Evolutionary conservation across 768 basidiomycete genomes (phyloP).

Genomic region (Leccinum sublutescens): DNA sequence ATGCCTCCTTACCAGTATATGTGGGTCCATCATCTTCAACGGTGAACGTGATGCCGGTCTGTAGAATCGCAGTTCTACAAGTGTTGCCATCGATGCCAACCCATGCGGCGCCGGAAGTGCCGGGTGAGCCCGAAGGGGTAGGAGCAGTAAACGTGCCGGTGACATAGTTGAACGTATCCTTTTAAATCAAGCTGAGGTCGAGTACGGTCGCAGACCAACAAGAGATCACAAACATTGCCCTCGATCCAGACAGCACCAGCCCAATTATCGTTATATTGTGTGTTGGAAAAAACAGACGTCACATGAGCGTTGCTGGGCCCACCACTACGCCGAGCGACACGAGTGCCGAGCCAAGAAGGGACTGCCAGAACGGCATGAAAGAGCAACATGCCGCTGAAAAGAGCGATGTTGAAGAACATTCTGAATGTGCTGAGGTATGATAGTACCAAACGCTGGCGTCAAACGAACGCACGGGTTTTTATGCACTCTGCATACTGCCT

Average conservation of each 20-base stretch:
- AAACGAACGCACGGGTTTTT: background rate
- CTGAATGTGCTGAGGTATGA: background rate
- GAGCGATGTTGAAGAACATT: conserved; percentile 2
- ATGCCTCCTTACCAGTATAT: conserved; percentile 1
- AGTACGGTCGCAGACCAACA: background rate
- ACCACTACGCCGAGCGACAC: background rate
- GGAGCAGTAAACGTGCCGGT: conserved; percentile 12
- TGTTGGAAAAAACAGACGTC: background rate
- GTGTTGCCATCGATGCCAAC: conserved; percentile 13
- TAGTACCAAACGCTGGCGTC: background rate
- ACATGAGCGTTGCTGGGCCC: background rate
- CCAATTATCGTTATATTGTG: conserved; percentile 8
- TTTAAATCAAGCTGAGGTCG: background rate
- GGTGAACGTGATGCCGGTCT: conserved; percentile 4
- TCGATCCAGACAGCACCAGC: conserved; percentile 8
- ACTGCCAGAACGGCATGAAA: background rate
- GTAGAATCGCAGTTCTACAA: conserved; percentile 4
- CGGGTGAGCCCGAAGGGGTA: background rate
- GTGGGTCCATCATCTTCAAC: background rate
- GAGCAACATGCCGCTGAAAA: conserved; percentile 1
- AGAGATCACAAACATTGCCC: background rate
- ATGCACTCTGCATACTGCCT: background rate
- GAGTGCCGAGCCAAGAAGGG: background rate
- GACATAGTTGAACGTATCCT: conserved; percentile 10
- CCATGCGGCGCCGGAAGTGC: conserved; percentile 4